phyloP scores from a whole-genome alignment of 306 rosid genomes.

The Gillenia trifoliata region DNA sequence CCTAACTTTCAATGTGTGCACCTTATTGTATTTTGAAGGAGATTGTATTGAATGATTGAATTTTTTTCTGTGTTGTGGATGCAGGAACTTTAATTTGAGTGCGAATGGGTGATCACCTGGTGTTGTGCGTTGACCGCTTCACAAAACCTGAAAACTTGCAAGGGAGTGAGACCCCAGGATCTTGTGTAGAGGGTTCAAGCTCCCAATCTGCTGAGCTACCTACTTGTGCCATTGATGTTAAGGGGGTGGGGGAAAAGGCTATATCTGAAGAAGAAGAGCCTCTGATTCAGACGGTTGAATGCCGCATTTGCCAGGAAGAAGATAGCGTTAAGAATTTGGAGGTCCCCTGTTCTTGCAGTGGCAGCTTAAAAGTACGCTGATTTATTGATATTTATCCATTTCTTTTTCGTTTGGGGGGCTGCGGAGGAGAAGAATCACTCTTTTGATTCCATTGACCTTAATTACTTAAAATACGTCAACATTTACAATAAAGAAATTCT shows the following conservation, averaged over 20 bases:
- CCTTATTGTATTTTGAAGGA: background rate
- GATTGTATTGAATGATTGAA: background rate
- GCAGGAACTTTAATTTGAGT: slow-evolving; percentile 20
- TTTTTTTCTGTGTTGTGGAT: background rate
- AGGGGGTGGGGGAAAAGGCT: slow-evolving; percentile 26
- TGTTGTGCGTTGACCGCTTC: slow-evolving; percentile 38
- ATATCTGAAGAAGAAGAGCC: slow-evolving; percentile 34
- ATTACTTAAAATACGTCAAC: background rate
- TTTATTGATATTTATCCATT: background rate
- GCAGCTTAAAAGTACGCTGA: slow-evolving; percentile 47
- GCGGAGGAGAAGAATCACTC: background rate
- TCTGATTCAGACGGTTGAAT: slow-evolving; percentile 43
- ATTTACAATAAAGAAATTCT: background rate
- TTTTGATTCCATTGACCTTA: background rate
- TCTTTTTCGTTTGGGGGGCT: background rate
- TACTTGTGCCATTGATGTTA: slow-evolving; percentile 23
- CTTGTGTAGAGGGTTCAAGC: slow-evolving; percentile 23
- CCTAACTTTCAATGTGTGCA: background rate
- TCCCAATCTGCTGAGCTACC: slow-evolving; percentile 25
- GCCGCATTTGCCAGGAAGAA: slow-evolving; percentile 70
- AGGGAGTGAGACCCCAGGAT: slow-evolving; percentile 23
- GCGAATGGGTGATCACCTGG: slow-evolving; percentile 40
- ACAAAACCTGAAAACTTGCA: slow-evolving; percentile 26
- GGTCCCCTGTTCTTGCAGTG: slow-evolving; percentile 60
- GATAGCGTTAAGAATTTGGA: slow-evolving; percentile 48